These are phyloP conservation scores for Myriangium duriaei DNA, from an alignment of 2,329 filamentous ascomycete species.

Conservation along the genomic window DNA sequence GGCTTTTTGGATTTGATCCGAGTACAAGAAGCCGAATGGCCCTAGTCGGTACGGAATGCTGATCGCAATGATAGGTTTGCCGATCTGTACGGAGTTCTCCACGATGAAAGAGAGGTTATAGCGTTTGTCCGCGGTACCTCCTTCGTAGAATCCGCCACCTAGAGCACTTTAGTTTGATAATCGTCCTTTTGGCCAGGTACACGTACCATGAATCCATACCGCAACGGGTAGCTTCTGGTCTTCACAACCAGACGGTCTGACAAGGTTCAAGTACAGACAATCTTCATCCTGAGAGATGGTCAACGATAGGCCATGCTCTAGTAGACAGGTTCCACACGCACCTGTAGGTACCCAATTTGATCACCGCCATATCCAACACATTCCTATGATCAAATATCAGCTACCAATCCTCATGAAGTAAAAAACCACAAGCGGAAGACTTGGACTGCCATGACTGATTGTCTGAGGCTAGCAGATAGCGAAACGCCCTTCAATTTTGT, in stretches of 20 bases:
- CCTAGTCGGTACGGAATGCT: constrained; percentile 54
- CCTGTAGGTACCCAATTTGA: constrained; percentile 16
- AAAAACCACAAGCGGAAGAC: background rate
- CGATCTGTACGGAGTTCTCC: constrained; percentile 28
- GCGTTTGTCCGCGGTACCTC: constrained; percentile 39
- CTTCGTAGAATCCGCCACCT: constrained; percentile 38
- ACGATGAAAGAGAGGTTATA: constrained; percentile 54
- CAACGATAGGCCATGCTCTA: too few species aligned
- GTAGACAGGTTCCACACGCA: too few species aligned
- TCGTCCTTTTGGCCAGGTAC: constrained; percentile 9
- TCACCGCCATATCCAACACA: constrained; percentile 25
- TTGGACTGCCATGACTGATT: too few species aligned
- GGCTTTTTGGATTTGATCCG: constrained; percentile 38
- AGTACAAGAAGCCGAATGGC: constrained; percentile 56
- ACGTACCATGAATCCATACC: constrained; percentile 44
- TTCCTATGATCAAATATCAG: constrained; percentile 12
- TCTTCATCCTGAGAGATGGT: constrained; percentile 32
- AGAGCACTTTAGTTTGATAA: constrained; percentile 28
- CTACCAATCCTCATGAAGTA: too few species aligned
- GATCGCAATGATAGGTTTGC: constrained; percentile 43
- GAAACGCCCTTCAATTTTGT: too few species aligned
- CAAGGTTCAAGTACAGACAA: constrained; percentile 47
- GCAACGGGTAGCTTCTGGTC: constrained; percentile 40
- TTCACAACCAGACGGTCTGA: constrained; percentile 39
- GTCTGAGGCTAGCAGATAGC: too few species aligned